Percentiles rank a stretch among this genome's conserved stretches.
Conservation (phyloP, 2,329 filamentous ascomycete genomes). For the Botryotinia narcissicola region DNA sequence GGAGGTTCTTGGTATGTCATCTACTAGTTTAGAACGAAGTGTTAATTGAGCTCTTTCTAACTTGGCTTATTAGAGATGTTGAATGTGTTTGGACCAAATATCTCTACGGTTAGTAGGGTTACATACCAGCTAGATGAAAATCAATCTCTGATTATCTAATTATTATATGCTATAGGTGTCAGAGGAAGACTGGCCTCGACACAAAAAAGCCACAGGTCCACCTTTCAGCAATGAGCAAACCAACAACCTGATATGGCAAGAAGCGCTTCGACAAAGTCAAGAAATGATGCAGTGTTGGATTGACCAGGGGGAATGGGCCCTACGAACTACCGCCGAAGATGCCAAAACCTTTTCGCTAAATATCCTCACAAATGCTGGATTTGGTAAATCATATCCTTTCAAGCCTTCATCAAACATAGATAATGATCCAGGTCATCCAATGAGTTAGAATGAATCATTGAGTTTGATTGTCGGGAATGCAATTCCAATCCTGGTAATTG, state of each 20-base stretch:
- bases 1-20: background rate
- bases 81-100: background rate
- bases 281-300: background rate
- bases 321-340: background rate
- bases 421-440: background rate
- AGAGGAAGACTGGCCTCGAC: background rate
- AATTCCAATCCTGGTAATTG: background rate
- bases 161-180: background rate
- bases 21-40: background rate
- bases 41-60: background rate
- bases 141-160: background rate
- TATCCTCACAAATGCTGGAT: background rate
- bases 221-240: background rate
- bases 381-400: background rate
- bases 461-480: background rate
- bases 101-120: background rate
- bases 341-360: background rate
- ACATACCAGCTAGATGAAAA: background rate
- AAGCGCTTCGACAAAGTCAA: background rate
- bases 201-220: background rate
- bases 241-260: background rate
- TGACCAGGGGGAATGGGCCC: no score
- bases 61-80: background rate
- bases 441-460: background rate
- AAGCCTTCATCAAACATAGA: rapidly evolving